Base-by-base conservation (phyloP, 202 grass and related monocot species). In the Panicum virgatum region DNA sequence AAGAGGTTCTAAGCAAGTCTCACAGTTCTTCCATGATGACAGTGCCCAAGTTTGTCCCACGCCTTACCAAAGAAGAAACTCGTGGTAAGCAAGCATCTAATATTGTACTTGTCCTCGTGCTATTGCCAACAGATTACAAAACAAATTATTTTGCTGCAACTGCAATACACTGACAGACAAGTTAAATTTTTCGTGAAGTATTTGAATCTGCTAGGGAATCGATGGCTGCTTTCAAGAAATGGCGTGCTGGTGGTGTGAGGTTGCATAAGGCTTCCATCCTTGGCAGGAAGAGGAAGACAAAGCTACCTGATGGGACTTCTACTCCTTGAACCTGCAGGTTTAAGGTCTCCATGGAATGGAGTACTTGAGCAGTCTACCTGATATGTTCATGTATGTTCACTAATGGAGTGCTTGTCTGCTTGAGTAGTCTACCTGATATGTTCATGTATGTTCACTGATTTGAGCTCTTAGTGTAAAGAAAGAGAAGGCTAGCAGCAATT, bases 1-100 rank as follows among this genome's bases (percentile, higher is more conserved):
- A 93, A 81, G 92, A 98, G 59, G 82, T 98, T 72, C 82, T 98
- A 59, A 94, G 96, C 92, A 98, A 95, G 64, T 93, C 90, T 36
- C 96, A 98, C 54, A 88, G 84, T 46, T 88, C 90, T 72, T 84
- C 90, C 18, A 63, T 69, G 10, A 76, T 75, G 38, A 87, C 90
- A 43, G 46, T 87, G 78, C 90, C 92, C 22, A 98, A 91, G 77
- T 93, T 98, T 16, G 62, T 85, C 18, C 63, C 80, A 10, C 90
- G 90, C 2, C 92, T 98, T 39, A 93, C 92, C 19, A 96, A 88
- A 83, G 96, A 95, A 83, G 92, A 98, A 78, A 78, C 63, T 72
- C 89, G 77, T 69, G 80, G 96, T 87, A 62, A 68, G 77, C 32
- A 52, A 30, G 52, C 26, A 62, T 66, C 19, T 62, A 16, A n/a